phyloP scores from a whole-genome alignment of 331 rosid species.

The Malus hybrid region DNA sequence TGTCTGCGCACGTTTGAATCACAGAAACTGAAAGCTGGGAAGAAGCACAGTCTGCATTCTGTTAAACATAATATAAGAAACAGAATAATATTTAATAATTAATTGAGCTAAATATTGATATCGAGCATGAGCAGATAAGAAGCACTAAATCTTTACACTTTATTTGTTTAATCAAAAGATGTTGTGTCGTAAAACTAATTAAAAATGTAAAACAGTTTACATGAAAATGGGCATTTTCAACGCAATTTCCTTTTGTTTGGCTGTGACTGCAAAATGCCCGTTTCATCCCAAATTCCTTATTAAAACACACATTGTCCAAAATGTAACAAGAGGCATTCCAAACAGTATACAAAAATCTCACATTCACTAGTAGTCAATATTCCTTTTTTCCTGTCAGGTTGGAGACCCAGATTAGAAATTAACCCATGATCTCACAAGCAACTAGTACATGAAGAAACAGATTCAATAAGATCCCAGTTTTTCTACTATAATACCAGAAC shows the following conservation, averaged over 20 bases:
- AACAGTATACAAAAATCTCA: background rate
- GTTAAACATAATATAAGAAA: constrained; percentile 10
- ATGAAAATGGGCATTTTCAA: background rate
- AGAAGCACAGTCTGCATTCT: constrained; percentile 64
- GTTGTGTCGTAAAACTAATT: background rate
- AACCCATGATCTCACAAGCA: background rate
- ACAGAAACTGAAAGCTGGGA: constrained; percentile 61
- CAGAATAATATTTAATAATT: background rate
- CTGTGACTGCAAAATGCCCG: no score
- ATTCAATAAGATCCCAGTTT: background rate
- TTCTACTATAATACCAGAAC: background rate
- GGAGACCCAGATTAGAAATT: background rate
- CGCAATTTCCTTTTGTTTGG: background rate
- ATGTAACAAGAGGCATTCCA: background rate
- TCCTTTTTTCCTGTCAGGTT: background rate
- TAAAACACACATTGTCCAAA: background rate
- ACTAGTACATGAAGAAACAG: background rate
- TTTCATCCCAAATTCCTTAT: no score
- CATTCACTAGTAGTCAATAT: background rate
- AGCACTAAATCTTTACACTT: background rate
- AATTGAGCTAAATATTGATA: background rate
- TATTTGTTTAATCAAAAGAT: background rate
- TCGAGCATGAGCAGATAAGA: background rate
- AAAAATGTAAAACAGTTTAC: background rate
- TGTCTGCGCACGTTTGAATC: constrained; percentile 51